A percentile compares a stretch with the other conserved stretches of the same genome.
phyloP scores from a whole-genome alignment of 73 alveolate genomes.

The Blepharisma japonicum region DNA sequence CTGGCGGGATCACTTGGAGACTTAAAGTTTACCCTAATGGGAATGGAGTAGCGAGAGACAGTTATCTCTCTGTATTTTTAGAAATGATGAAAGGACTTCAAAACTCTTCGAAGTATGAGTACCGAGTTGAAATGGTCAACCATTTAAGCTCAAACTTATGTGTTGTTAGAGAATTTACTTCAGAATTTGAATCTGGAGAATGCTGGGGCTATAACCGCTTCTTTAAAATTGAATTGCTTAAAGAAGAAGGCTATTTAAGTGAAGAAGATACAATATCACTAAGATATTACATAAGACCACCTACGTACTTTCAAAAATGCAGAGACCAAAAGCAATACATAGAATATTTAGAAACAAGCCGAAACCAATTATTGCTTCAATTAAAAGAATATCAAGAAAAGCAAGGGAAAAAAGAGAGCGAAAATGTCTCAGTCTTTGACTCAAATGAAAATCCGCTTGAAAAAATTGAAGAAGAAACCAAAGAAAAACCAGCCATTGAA shows the following conservation, averaged over 20 bases:
- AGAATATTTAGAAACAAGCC: conserved; percentile 47
- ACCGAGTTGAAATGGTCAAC: conserved; percentile 90
- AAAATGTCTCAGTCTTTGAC: conserved; percentile 10
- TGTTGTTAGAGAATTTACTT: conserved; percentile 79
- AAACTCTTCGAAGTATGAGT: conserved; percentile 81
- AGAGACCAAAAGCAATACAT: conserved; percentile 82
- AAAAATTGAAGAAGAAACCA: conserved; percentile 35
- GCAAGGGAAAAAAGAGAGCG: conserved; percentile 41
- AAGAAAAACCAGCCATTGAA: conserved; percentile 38
- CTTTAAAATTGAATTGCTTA: conserved; percentile 76
- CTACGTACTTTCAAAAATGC: conserved; percentile 64
- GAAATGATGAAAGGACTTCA: conserved; percentile 81
- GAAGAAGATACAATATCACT: conserved; percentile 74
- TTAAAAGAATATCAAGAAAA: conserved; percentile 43
- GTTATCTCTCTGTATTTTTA: conserved; percentile 78
- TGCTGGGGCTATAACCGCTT: conserved; percentile 98
- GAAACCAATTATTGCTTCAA: neutral
- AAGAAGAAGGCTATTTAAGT: conserved; percentile 82
- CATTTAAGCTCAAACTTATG: conserved; percentile 51
- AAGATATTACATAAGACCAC: conserved; percentile 87
- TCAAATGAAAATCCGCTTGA: neutral
- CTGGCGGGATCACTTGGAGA: conserved; percentile 89
- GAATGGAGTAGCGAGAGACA: conserved; percentile 81
- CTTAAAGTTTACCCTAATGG: conserved; percentile 94
- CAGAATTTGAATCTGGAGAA: conserved; percentile 94